Percentiles rank a stretch among this genome's conserved stretches.
Evolutionary conservation across 2,329 filamentous ascomycete species (phyloP).

Genomic region (Alternaria rosae): DNA sequence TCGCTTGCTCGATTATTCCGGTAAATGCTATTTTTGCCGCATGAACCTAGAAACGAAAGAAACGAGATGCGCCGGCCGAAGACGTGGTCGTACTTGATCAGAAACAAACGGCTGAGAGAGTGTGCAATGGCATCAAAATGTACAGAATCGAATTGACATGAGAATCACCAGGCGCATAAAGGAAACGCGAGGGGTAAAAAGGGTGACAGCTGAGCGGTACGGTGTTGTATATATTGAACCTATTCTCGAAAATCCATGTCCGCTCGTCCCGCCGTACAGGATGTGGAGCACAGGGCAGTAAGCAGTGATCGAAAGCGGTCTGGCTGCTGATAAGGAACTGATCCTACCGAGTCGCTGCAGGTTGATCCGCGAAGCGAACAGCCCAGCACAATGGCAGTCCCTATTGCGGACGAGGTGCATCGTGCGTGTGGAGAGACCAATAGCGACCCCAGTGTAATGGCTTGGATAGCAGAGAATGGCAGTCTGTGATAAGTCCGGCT

Average conservation of each 20-base stretch:
- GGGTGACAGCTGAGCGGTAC: constrained; percentile 25
- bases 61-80: not conserved
- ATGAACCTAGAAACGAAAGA: not conserved
- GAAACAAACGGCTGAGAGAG: constrained; percentile 21
- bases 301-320: constrained; percentile 24
- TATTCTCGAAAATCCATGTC: constrained; percentile 36
- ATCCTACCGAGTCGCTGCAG: constrained; percentile 22
- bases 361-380: constrained; percentile 33
- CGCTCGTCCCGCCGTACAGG: constrained; percentile 34
- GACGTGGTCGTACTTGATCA: not conserved
- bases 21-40: not conserved
- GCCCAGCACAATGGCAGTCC: constrained; percentile 28
- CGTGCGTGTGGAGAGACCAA: constrained; percentile 21
- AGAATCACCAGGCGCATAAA: constrained; percentile 9
- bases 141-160: constrained; percentile 1
- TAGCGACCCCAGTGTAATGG: constrained; percentile 13
- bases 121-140: constrained; percentile 13
- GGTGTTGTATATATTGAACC: constrained; percentile 36
- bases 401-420: constrained; percentile 22
- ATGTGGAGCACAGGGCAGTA: constrained; percentile 36
- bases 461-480: constrained; percentile 10
- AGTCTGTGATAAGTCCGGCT: constrained; percentile 36
- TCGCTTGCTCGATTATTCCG: not conserved
- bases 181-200: constrained; percentile 18
- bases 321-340: constrained; percentile 44